phyloP scores from a whole-genome alignment of 139 green algal species.

The Chloropicon primus region DNA sequence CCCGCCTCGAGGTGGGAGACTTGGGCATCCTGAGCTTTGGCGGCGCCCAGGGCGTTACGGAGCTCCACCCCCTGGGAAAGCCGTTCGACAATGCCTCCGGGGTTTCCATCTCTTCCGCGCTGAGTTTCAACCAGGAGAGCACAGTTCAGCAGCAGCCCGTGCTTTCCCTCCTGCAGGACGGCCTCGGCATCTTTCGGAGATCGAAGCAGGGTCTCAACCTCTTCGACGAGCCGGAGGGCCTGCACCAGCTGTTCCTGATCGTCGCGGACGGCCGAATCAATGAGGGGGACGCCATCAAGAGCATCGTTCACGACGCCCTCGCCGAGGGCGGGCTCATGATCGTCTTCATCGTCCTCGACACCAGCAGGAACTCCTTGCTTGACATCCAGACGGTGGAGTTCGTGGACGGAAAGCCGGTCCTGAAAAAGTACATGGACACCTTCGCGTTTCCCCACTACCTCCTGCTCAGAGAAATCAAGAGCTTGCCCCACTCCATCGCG shows the following conservation, averaged over 20 bases:
- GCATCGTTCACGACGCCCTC: slow-evolving; percentile 25
- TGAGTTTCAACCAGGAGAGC: slow-evolving; percentile 75
- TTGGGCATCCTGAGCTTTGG: slow-evolving; percentile 85
- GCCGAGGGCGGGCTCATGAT: slow-evolving; percentile 60
- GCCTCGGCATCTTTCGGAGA: background rate
- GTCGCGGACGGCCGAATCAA: slow-evolving; percentile 93
- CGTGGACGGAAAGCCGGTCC: slow-evolving; percentile 64
- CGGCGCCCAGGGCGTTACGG: slow-evolving; percentile 37
- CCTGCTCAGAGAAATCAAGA: slow-evolving; percentile 71
- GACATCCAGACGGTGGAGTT: slow-evolving; percentile 90
- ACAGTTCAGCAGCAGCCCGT: slow-evolving; percentile 84
- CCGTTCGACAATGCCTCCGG: slow-evolving; percentile 77
- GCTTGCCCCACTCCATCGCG: slow-evolving; percentile 70
- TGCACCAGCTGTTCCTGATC: slow-evolving; percentile 93
- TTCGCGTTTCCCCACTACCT: slow-evolving; percentile 98
- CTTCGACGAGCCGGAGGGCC: slow-evolving; percentile 1
- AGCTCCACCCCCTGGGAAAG: slow-evolving; percentile 65
- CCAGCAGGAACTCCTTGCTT: slow-evolving; percentile 45
- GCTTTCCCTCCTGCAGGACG: slow-evolving; percentile 54
- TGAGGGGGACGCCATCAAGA: slow-evolving; percentile 72
- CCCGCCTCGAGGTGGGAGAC: slow-evolving; percentile 70
- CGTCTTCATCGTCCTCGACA: slow-evolving; percentile 63
- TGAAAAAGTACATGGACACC: slow-evolving; percentile 87
- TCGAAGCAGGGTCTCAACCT: background rate
- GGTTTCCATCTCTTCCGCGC: slow-evolving; percentile 39